phyloP scores from a whole-genome alignment of 2,329 filamentous ascomycete genomes.

The Ambrosiella cleistominuta region DNA sequence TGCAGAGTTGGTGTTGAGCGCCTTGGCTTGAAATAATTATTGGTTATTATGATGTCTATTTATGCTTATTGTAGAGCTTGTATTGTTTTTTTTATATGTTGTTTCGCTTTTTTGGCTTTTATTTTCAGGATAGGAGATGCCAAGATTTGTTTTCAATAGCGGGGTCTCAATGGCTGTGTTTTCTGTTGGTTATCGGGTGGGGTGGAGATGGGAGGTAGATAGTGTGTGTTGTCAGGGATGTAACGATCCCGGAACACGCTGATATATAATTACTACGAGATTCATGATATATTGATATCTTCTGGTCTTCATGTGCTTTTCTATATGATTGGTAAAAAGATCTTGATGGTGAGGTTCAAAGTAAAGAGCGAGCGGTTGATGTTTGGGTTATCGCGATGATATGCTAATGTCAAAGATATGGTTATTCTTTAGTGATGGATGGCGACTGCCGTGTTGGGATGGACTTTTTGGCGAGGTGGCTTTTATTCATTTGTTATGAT shows the following conservation, averaged over 20 bases:
- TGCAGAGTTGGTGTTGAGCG: conserved; percentile 65
- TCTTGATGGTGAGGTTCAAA: neutral
- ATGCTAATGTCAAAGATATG: neutral
- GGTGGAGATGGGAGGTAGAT: neutral
- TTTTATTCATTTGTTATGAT: neutral
- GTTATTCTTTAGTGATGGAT: neutral
- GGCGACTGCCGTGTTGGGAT: neutral
- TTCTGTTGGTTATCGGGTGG: neutral
- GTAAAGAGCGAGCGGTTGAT: no score
- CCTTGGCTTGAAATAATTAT: conserved; percentile 49
- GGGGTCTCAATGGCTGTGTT: neutral
- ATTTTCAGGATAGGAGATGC: neutral
- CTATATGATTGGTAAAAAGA: no score
- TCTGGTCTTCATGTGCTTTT: neutral
- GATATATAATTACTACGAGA: neutral
- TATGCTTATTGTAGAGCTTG: neutral
- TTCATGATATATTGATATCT: neutral
- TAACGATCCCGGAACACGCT: neutral
- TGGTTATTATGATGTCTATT: neutral
- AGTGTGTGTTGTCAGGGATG: neutral
- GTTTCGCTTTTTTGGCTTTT: neutral
- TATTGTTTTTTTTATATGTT: neutral
- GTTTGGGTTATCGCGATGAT: neutral
- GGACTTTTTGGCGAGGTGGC: neutral
- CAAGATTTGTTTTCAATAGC: neutral